phyloP scores from a whole-genome alignment of 148 eudicot genomes.

The Cornus kousa region DNA sequence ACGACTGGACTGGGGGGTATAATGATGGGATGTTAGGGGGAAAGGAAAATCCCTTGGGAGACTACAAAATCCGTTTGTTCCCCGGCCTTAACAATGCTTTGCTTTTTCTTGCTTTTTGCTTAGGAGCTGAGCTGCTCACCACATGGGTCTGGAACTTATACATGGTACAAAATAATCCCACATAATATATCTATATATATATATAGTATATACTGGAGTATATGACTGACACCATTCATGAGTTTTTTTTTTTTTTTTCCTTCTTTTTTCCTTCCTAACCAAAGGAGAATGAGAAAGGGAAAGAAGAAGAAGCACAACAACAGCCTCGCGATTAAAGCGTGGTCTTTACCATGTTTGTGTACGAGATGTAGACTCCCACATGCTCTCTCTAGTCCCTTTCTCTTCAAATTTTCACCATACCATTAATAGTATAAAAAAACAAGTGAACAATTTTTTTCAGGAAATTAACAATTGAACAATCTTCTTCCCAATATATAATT shows the following conservation, averaged over 20 bases:
- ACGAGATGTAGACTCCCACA: constrained; percentile 28
- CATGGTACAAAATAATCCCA: not conserved
- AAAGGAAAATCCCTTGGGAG: constrained; percentile 58
- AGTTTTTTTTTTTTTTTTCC: constrained; percentile 13
- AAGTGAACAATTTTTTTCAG: no score
- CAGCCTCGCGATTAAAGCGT: constrained; percentile 37
- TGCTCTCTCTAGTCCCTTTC: constrained; percentile 50
- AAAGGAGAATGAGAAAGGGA: constrained; percentile 10
- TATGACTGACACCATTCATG: constrained; percentile 14
- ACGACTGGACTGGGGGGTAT: constrained; percentile 20
- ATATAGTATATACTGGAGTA: not conserved
- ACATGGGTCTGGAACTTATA: constrained; percentile 27
- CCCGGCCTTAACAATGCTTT: constrained; percentile 10
- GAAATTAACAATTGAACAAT: no score
- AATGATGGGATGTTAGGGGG: constrained; percentile 33
- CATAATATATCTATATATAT: no score
- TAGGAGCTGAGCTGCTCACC: constrained; percentile 26
- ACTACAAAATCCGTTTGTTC: constrained; percentile 60
- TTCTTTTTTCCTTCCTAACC: no score
- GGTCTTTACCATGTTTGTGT: constrained; percentile 18
- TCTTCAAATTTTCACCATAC: constrained; percentile 29
- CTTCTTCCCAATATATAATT: no score
- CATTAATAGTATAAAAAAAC: not conserved
- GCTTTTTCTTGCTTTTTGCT: constrained; percentile 11
- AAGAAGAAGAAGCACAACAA: not conserved